Base-by-base conservation (phyloP, 495 filamentous ascomycete species). In the Penicillium pulvis region DNA sequence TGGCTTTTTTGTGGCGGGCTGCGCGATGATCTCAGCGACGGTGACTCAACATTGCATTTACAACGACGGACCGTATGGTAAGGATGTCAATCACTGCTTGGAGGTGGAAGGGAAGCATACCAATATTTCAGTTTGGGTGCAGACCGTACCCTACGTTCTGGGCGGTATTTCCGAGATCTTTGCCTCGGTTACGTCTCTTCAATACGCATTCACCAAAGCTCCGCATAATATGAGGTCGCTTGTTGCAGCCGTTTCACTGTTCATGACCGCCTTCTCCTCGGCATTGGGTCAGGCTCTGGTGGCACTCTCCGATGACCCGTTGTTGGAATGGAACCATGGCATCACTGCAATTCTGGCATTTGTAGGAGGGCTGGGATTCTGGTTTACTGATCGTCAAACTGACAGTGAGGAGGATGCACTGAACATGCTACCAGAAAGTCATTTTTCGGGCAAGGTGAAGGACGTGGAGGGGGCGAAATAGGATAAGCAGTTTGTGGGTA, bases 121-220 rank as follows among this genome's bases (percentile, higher is more conserved):
- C 19, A 60, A 78, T n/a, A 79, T 88, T 60, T 83, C 79, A 35
- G 84, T 89, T 33, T 87, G 83, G 78, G 77, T 85, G 0, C 88
- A 92, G 66, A 79, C 83, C 10, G 73, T 81, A 7, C 74, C 82
- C 4, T 91, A 92, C 68, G 66, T 89, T 24, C 73, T 91, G 12
- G 84, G 88, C 53, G 88, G 81, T 58, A 74, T 90, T n/a, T 85
- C 85, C n/a, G 89, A 90, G 71, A 89, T 90, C 59, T 80, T 90
- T 58, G 86, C 87, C 0, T 85, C 80, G 49, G 81, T 90, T 62
- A 87, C 85, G 14, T 79, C 73, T 1, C 76, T 88, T 6, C 85
- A 89, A 67, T 91, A 92, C 57, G 90, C 90, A 6, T 92, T 85
- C 69, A 89, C 85, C 63, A 91, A 93, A 73, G 89, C 90, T 1